These are phyloP conservation scores for Gossypium thurberi DNA, from an alignment of 345 rosid genomes.

Conservation along the genomic window DNA sequence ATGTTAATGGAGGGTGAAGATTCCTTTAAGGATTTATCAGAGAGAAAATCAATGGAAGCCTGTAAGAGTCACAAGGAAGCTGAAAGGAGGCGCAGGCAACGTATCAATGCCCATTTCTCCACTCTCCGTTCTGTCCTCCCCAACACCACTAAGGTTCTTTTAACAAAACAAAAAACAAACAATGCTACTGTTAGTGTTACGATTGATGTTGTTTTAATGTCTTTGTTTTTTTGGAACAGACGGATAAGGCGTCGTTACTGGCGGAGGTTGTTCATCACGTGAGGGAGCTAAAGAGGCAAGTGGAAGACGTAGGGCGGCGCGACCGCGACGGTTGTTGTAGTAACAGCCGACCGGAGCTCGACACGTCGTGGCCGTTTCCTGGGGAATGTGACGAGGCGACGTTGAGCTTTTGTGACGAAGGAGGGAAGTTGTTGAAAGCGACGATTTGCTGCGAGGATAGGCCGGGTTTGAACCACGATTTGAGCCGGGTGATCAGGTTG, in stretches of 20 bases:
- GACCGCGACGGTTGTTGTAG: conserved; percentile 15
- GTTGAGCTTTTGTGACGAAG: conserved; percentile 18
- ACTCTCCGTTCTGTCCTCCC: conserved; percentile 60
- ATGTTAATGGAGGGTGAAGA: conserved; percentile 20
- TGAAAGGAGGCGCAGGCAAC: conserved; percentile 54
- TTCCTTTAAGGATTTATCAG: conserved; percentile 19
- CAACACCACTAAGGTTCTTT: conserved; percentile 31
- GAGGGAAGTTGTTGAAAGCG: conserved; percentile 24
- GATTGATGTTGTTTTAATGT: neutral
- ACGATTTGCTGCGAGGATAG: conserved; percentile 51
- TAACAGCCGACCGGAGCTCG: conserved; percentile 11
- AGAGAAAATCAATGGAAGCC: conserved; percentile 21
- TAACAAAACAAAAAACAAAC: neutral
- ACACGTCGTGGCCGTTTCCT: conserved; percentile 25
- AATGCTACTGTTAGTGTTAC: neutral
- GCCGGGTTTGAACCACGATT: conserved; percentile 40
- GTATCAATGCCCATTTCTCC: conserved; percentile 54
- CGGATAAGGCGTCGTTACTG: conserved; percentile 76
- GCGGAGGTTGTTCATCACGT: conserved; percentile 74
- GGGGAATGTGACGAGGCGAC: conserved; percentile 39
- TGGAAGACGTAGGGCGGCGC: conserved; percentile 25
- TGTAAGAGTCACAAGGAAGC: conserved; percentile 55
- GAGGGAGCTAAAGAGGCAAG: conserved; percentile 46
- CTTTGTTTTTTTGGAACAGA: conserved; percentile 28
- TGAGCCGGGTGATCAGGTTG: conserved; percentile 27